Conservation (phyloP, 768 basidiomycete genomes). For the Holtermannia corniformis region DNA sequence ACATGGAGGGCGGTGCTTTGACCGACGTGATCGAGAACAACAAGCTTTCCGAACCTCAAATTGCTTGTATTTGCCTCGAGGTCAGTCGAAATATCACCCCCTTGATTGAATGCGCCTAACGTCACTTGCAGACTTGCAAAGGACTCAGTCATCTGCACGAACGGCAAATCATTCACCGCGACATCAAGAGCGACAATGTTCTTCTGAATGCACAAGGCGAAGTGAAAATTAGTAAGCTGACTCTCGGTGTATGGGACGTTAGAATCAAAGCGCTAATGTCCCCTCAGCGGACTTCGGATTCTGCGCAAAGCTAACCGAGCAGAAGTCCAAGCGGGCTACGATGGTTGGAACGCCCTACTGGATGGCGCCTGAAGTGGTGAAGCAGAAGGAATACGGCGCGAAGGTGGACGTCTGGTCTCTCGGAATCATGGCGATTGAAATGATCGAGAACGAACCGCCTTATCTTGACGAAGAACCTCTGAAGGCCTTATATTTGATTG, state of each 20-base stretch:
- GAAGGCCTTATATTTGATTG: constrained; percentile 94
- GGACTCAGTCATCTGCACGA: constrained; percentile 86
- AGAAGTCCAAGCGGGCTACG: constrained; percentile 93
- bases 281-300: constrained; percentile 84
- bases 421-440: constrained; percentile 83
- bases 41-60: constrained; percentile 87
- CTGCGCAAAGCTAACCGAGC: constrained; percentile 89
- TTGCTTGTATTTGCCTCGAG: constrained; percentile 82
- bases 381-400: constrained; percentile 92
- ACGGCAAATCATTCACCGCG: constrained; percentile 90
- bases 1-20: constrained; percentile 90
- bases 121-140: constrained; percentile 69
- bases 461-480: constrained; percentile 94
- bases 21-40: constrained; percentile 98
- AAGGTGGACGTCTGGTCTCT: constrained; percentile 98
- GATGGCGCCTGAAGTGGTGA: constrained; percentile 99
- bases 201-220: constrained; percentile 82
- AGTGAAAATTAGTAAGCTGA: constrained; percentile 87
- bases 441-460: constrained; percentile 97
- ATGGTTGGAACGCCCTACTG: constrained; percentile 99
- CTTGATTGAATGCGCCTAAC: neutral
- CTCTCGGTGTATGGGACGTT: neutral
- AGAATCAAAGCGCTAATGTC: neutral
- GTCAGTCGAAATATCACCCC: constrained; percentile 46
- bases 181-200: constrained; percentile 95